phyloP scores from a whole-genome alignment of 2,329 filamentous ascomycete species.

The Ceratocystis papillata region DNA sequence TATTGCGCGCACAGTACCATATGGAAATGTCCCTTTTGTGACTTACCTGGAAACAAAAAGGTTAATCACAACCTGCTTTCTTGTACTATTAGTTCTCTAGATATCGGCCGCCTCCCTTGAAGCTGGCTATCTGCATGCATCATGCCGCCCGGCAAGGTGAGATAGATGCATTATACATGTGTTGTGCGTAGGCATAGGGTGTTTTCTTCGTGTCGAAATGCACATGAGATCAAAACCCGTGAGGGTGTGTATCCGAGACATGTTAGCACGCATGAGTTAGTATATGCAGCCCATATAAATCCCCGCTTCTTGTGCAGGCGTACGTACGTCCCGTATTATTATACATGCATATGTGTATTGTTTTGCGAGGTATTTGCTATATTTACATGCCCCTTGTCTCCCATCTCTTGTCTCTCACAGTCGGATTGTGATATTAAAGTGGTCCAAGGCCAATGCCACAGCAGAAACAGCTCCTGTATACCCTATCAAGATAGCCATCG shows the following conservation, averaged over 20 bases:
- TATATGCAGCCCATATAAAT: neutral
- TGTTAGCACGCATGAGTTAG: neutral
- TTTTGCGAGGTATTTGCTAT: neutral
- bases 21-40: no score
- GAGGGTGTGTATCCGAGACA: neutral
- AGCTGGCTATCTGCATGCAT: neutral
- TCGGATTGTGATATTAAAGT: slow-evolving; percentile 58
- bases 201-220: neutral
- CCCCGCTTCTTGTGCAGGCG: neutral
- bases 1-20: no score
- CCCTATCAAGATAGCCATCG: slow-evolving; percentile 63
- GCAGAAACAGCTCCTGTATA: slow-evolving; percentile 60
- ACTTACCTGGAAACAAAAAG: neutral
- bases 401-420: slow-evolving; percentile 30
- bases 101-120: neutral
- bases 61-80: neutral
- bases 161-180: no score
- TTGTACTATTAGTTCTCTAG: neutral
- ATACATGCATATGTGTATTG: neutral
- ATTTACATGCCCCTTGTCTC: slow-evolving; percentile 31
- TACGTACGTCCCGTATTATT: neutral
- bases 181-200: neutral
- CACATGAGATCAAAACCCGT: neutral
- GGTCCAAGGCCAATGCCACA: slow-evolving; percentile 56
- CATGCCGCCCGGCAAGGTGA: neutral